Evolutionary conservation across 2,329 filamentous ascomycete species (phyloP), one percentile per base, ranked within the genome.

Genomic region (Hypoxylon sp.): DNA sequence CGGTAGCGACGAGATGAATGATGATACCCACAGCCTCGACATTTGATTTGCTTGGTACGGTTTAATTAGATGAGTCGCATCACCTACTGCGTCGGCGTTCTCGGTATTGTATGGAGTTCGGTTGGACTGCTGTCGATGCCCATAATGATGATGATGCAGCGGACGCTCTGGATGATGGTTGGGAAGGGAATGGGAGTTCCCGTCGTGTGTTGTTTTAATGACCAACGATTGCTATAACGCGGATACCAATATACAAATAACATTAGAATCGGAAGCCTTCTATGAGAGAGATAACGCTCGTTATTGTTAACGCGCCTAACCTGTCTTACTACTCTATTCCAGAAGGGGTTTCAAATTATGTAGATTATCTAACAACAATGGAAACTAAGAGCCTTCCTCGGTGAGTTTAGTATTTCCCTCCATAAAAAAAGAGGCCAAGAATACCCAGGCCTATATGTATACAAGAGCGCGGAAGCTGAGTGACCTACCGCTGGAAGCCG

Each of bases 1-100:
- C 21, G 89, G 89, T n/a, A 88, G 86, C 44, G 90, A 91, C 39
- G 87, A 89, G 70, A 76, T 78, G 75, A 78, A 76, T 61, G 85
- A 88, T 70, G 86, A 89, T 80, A 87, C 85, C 78, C 84, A 81
- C 32, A 79, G 79, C 53, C 75, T 88, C 53, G 85, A 87, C 62
- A 75, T 84, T 77, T 83, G 74, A 78, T 65, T 67, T 59, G 17
- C 31, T 55, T 44, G 17, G 17, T 19, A 19, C 8, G 6, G 24
- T 44, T 46, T 50, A 13, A 44, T 21, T 24, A 35, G 54, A n/a
- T 35, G 29, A 47, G 19, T 7, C 31, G 21, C 2, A 46, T 47
- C 37, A 46, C 31, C 32, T 62, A 46, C 27, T 70, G 32, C 56
- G 6, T 54, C 62, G 52, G 62, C 39, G 48, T 67, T 27, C 35